Base-by-base conservation (phyloP, 2,329 filamentous ascomycete genomes). In the Phyllosticta citriasiana region DNA sequence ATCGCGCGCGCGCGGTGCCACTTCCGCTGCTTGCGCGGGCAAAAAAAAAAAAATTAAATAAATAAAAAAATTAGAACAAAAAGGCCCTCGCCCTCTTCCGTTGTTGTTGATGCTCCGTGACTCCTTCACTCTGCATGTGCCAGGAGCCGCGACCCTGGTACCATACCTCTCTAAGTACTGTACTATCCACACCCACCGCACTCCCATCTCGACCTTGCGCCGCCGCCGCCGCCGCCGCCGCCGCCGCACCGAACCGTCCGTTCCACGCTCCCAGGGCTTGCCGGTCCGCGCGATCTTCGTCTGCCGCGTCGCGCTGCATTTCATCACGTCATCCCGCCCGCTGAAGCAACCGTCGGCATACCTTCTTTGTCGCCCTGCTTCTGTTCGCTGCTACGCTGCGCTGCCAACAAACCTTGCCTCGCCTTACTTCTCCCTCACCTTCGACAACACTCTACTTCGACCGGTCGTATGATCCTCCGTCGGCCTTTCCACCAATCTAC, bases 241-340 rank as follows among this genome's bases (percentile, higher is more conserved):
- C 30, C 30, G 9, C 35, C 35, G 35, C 5, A n/a, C 40, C 40
- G n/a, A n/a, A n/a, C 16, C 40, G 27, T 30, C 27, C 27, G 27
- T 30, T 30, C 27, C 27, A 30, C 27, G 5, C 27, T 27, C 7
- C 26, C 26, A 27, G 26, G 26, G 2, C 27, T 30, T 30, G 27
- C 27, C 27, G 6, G 27, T 30, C 27, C 9, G 52, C 24, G 24
- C 33, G 47, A 57, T 35, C 53, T 54, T 22, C 24, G 27, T 25
- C 27, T 26, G 53, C 53, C 53, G 53, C 53, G 14, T 54, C 19
- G 24, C 19, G 24, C 27, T 30, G 24, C 40, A 47, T 47, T 47
- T n/a, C 51, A 66, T 66, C 62, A 63, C 65, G 67, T 68, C 65
- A 68, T 47, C 66, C 68, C 64, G 64, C 67, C 64, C 64, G 57